phyloP scores from a whole-genome alignment of 257 asterid species.

The Mentha longifolia region DNA sequence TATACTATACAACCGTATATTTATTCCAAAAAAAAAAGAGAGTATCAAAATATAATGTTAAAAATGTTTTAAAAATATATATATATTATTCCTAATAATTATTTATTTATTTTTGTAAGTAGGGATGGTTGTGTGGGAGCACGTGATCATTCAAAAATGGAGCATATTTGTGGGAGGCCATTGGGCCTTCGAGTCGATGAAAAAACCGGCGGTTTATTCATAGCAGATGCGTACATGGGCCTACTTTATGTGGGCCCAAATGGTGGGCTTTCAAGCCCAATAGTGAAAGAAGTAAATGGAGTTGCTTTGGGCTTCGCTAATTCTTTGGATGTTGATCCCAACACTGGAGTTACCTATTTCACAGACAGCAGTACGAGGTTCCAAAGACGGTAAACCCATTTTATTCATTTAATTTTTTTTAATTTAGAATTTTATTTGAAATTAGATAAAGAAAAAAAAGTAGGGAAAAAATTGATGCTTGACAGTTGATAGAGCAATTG shows the following conservation, averaged over 20 bases:
- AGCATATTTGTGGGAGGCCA: constrained; percentile 82
- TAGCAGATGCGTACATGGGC: constrained; percentile 84
- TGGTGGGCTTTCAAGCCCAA: constrained; percentile 61
- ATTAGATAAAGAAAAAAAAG: too few species aligned
- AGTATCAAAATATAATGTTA: too few species aligned
- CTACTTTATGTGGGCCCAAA: constrained; percentile 60
- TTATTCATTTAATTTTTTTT: too few species aligned
- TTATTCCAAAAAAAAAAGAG: too few species aligned
- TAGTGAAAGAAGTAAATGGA: constrained; percentile 45
- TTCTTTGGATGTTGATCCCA: constrained; percentile 61
- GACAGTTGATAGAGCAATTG: too few species aligned
- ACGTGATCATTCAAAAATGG: constrained; percentile 40
- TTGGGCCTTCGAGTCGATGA: constrained; percentile 62
- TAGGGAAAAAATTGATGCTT: too few species aligned
- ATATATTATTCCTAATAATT: too few species aligned
- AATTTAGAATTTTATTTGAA: too few species aligned
- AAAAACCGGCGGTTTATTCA: constrained; percentile 56
- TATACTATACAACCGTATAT: background rate
- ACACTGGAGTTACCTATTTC: constrained; percentile 55
- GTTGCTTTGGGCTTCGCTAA: constrained; percentile 58
- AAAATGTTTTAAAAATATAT: too few species aligned
- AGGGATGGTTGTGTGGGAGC: constrained; percentile 53
- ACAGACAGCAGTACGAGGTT: constrained; percentile 72
- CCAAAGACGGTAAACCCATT: constrained; percentile 52
- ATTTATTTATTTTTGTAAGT: too few species aligned